Evolutionary conservation across 2,329 filamentous ascomycete species (phyloP).

Genomic region (Neopestalotiopsis sp.): DNA sequence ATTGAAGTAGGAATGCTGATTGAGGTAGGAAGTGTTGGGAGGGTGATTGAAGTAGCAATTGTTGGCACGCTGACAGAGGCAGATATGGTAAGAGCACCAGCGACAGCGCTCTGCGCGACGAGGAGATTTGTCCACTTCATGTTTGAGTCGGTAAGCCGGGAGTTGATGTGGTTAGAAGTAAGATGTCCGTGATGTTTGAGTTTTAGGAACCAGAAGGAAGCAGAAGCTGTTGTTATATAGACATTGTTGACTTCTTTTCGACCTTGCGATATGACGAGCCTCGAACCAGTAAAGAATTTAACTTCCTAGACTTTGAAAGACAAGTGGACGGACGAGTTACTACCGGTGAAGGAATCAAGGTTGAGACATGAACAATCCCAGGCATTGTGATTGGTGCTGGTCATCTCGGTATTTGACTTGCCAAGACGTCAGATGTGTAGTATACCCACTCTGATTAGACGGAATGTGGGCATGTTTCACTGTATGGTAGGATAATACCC

Average conservation of each 20-base stretch:
- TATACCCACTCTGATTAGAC: background rate
- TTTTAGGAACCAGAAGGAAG: background rate
- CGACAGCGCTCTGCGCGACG: background rate
- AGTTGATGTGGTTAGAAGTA: background rate
- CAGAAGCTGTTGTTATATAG: background rate
- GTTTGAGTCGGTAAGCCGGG: background rate
- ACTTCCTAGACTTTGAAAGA: background rate
- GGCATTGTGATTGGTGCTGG: background rate
- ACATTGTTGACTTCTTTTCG: too few species aligned
- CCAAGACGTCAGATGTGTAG: background rate
- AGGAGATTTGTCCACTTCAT: background rate
- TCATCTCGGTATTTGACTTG: background rate
- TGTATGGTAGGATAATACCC: background rate
- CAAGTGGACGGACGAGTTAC: background rate
- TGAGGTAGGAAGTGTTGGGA: background rate
- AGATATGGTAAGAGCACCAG: background rate
- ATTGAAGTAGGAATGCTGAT: too few species aligned
- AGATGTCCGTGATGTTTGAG: background rate
- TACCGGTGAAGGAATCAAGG: background rate
- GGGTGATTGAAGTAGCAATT: background rate
- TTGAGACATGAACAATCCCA: background rate
- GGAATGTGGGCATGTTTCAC: background rate
- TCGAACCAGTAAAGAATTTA: too few species aligned
- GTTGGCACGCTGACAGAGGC: background rate
- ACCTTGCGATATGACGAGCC: too few species aligned